Evolutionary conservation across 257 asterid species (phyloP), one percentile per base, ranked within the genome.

Genomic region (Solanum lycopersicoides): DNA sequence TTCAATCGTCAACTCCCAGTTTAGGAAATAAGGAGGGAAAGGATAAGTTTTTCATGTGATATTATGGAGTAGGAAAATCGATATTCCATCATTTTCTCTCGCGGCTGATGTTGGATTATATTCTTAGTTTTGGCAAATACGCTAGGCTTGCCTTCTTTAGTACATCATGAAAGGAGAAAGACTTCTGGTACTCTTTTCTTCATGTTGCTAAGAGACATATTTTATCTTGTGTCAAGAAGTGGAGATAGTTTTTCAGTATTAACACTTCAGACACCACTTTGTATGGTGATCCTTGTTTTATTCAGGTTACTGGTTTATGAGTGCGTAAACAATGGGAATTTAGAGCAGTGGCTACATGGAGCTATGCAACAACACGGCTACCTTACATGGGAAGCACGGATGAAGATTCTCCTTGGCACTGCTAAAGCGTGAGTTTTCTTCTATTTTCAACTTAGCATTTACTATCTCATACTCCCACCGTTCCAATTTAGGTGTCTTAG

Each of bases 271-370:
- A 82, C 5, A 1, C 15, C 45, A 82, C 85, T 79, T 82, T 74
- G 68, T 47, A 16, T 80, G 18, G 44, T 30, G 85, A 50, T 50
- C 69, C 69, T 82, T 82, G 18, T 82, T 50, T 32, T 47, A 80
- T 47, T 5, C 23, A 96, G 99, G 93, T 83, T 93, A 90, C 84
- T 96, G 93, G 96, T 96, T 1, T 96, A 96, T 68, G 99, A 96
- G 90, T 95, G 94, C 23, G 98, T 96, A 11, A 92, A 89, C 90
- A 96, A 96, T 83, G 99, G 99, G 83, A 96, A 96, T 88, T 92
- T 96, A 41, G 99, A 95, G 91, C 98, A 96, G 65, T 96, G 99
- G 99, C 97, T 94, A 45, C 95, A 93, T 63, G 95, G 94, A 88
- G 92, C 92, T 45, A 90, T 91, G 95, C 59, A 87, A 69, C 94